phyloP scores from a whole-genome alignment of 2,329 filamentous ascomycete species.

The Colletotrichum noveboracense region DNA sequence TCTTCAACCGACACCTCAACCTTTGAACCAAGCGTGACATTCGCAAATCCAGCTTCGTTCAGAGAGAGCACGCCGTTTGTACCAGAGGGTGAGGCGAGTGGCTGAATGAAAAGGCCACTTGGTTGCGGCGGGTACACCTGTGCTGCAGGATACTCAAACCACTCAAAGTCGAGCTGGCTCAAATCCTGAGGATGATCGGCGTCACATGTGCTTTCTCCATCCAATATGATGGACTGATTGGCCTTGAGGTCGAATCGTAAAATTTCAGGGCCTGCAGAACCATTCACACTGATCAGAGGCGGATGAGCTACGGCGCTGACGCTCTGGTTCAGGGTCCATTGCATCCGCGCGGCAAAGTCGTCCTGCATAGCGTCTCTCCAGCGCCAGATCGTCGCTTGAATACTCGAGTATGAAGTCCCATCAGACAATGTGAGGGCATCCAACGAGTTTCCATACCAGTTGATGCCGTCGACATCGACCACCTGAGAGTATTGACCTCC shows the following conservation, averaged over 20 bases:
- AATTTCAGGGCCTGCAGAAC: slow-evolving; percentile 14
- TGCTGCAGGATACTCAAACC: background rate
- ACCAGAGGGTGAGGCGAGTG: background rate
- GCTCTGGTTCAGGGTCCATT: slow-evolving; percentile 35
- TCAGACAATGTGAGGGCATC: background rate
- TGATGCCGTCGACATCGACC: slow-evolving; percentile 28
- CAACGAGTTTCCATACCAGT: background rate
- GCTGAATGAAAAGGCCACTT: background rate
- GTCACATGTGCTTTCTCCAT: background rate
- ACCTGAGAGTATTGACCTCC: slow-evolving; percentile 48
- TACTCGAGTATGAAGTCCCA: slow-evolving; percentile 8
- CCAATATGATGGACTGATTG: background rate
- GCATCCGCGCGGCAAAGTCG: slow-evolving; percentile 46
- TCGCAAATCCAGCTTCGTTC: background rate
- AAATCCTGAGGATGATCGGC: background rate
- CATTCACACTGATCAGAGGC: slow-evolving; percentile 48
- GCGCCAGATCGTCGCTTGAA: slow-evolving; percentile 45
- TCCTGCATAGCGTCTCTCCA: slow-evolving; percentile 45
- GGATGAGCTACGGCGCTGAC: slow-evolving; percentile 46
- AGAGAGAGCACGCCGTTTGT: background rate
- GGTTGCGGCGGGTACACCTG: background rate
- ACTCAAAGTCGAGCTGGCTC: background rate
- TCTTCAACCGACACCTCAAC: background rate
- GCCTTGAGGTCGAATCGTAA: background rate
- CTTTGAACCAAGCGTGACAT: background rate